Conservation (phyloP, 192 early-diverging fungal species). For the Backusella liffmaniae region DNA sequence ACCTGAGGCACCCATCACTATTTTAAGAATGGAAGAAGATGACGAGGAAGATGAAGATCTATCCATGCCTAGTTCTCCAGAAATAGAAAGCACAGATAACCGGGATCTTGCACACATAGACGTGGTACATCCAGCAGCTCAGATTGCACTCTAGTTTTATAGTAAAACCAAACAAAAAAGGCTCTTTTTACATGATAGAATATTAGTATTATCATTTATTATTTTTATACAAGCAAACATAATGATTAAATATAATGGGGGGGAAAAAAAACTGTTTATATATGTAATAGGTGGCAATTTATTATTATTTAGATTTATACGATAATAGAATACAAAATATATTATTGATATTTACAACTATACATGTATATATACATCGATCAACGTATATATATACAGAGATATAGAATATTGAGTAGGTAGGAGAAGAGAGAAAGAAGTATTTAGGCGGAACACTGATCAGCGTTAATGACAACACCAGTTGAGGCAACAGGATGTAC, state of each 20-base stretch:
- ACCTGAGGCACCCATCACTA: background rate
- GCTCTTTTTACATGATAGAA: background rate
- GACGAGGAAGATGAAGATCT: background rate
- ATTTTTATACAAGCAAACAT: background rate
- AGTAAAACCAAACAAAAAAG: background rate
- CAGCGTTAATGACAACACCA: background rate
- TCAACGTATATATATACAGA: background rate
- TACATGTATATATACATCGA: background rate
- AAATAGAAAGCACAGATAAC: background rate
- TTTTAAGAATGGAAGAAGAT: background rate
- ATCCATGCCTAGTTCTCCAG: background rate
- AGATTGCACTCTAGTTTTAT: background rate
- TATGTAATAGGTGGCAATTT: background rate
- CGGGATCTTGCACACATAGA: background rate
- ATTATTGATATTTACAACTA: background rate
- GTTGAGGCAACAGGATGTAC: conserved; percentile 12
- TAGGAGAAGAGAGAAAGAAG: background rate
- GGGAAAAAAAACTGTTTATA: background rate
- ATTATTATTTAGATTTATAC: background rate
- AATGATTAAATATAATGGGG: background rate
- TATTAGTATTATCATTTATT: background rate
- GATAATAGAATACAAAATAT: background rate
- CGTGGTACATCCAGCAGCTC: background rate
- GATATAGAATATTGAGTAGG: background rate
- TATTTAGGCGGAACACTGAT: background rate